phyloP scores from a whole-genome alignment of 306 rosid genomes.

The Cicer cuneatum region DNA sequence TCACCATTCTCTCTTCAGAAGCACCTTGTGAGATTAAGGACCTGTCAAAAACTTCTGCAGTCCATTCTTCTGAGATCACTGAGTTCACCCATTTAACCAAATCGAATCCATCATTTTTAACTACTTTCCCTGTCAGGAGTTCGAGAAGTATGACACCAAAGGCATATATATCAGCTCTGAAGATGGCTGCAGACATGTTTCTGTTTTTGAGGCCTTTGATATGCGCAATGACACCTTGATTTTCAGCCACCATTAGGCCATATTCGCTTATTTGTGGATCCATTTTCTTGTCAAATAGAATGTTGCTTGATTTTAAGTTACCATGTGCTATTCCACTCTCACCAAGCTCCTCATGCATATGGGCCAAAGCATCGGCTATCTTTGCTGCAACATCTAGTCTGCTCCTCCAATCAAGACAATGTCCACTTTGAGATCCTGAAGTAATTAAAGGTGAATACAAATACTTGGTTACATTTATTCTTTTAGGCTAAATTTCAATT shows the following conservation, averaged over 20 bases:
- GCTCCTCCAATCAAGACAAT: slow-evolving; percentile 67
- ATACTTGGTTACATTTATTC: neutral
- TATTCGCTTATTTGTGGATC: slow-evolving; percentile 72
- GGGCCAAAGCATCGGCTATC: slow-evolving; percentile 63
- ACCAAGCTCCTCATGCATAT: slow-evolving; percentile 65
- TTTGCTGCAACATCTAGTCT: slow-evolving; percentile 60
- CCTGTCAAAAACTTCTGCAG: slow-evolving; percentile 65
- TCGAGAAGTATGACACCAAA: slow-evolving; percentile 78
- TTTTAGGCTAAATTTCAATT: slow-evolving; percentile 7
- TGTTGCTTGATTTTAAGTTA: slow-evolving; percentile 74
- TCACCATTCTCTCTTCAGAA: slow-evolving; percentile 76
- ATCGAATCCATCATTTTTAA: slow-evolving; percentile 67
- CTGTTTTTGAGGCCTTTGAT: slow-evolving; percentile 37
- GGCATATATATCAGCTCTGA: slow-evolving; percentile 63
- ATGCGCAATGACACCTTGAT: slow-evolving; percentile 29
- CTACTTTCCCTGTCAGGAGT: slow-evolving; percentile 70
- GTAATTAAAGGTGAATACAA: neutral
- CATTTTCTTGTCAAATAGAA: slow-evolving; percentile 66
- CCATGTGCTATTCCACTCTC: slow-evolving; percentile 68
- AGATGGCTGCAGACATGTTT: slow-evolving; percentile 38
- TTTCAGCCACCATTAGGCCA: slow-evolving; percentile 63
- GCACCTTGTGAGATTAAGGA: slow-evolving; percentile 57
- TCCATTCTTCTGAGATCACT: slow-evolving; percentile 76
- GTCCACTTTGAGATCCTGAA: slow-evolving; percentile 60
- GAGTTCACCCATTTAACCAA: slow-evolving; percentile 68